Evolutionary conservation across 2,329 filamentous ascomycete genomes (phyloP).

Genomic region (Paraconiothyrium sp.): DNA sequence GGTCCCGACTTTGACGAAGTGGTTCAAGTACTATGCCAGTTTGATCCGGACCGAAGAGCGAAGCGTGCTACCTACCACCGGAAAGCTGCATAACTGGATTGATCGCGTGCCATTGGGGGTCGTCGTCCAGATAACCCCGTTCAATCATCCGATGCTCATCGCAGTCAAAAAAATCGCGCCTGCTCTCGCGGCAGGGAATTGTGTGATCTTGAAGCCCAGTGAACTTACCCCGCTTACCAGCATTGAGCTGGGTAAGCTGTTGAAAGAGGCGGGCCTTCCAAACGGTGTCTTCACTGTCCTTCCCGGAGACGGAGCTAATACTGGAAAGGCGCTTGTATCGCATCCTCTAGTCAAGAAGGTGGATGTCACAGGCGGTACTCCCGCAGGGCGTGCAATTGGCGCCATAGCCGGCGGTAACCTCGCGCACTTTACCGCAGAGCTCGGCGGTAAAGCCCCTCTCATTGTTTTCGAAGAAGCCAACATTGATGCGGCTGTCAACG

Average conservation of each 20-base stretch:
- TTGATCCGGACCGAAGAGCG: constrained; percentile 74
- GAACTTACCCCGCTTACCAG: constrained; percentile 51
- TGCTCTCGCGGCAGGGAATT: constrained; percentile 48
- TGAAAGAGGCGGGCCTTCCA: constrained; percentile 50
- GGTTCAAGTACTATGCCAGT: constrained; percentile 77
- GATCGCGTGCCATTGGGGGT: constrained; percentile 51
- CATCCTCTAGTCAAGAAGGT: constrained; percentile 50
- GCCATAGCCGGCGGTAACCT: constrained; percentile 48
- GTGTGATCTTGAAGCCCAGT: constrained; percentile 49
- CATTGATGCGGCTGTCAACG: constrained; percentile 50
- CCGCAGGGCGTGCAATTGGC: constrained; percentile 48
- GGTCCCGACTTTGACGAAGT: constrained; percentile 70
- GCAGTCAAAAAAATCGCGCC: constrained; percentile 53
- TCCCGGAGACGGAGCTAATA: constrained; percentile 43
- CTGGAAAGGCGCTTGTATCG: constrained; percentile 48
- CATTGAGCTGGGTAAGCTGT: constrained; percentile 46
- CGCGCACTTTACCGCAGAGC: constrained; percentile 48
- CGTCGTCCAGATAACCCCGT: constrained; percentile 51
- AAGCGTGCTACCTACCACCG: constrained; percentile 70
- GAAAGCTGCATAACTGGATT: constrained; percentile 60
- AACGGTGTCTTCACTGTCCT: constrained; percentile 50
- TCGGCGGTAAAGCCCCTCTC: constrained; percentile 51
- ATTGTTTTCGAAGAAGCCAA: constrained; percentile 50
- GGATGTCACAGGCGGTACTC: constrained; percentile 51
- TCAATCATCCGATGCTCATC: constrained; percentile 53